Base-by-base conservation (phyloP, 805 yeast genomes). In the Candida ovalis region DNA sequence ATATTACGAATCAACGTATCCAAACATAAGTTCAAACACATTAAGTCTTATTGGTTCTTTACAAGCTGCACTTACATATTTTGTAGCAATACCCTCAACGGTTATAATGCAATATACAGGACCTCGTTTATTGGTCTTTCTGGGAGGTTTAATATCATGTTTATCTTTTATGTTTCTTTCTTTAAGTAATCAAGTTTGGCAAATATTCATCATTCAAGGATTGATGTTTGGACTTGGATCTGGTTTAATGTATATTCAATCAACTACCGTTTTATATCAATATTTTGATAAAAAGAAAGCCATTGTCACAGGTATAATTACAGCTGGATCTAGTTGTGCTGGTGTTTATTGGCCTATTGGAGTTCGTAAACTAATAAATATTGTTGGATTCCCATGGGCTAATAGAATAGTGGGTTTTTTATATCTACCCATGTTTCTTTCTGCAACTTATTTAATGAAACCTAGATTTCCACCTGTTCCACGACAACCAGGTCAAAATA, bases 141-240 rank as follows among this genome's bases (percentile, higher is more conserved):
- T 70, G 5, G 86, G 86, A 0, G 69, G 76, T 10, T 37, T 67
- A 1, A 53, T 77, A 32, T 73, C 74, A 56, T 65, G 74, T 22
- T 63, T 72, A 6, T 75, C 78, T 1, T 74, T 75, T 45, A 61
- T 86, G 57, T 60, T 84, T 56, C 84, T 89, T 3, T 75, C 84
- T 5, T 76, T 74, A 50, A 66, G 84, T 1, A 76, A 71, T 8
- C 62, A 71, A 18, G 58, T 78, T n/a, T 84, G 89, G 88, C 84
- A 86, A 57, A 56, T 85, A 2, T 84, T 78, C 57, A 61, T 83
- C 24, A 77, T 88, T 9, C 91, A 85, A 62, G 91, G 92, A 9
- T 62, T 84, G 2, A 59, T 85, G 54, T 76, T 76, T 47, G 86
- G 88, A 13, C 56, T 76, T 30, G 83, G 83, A 2, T 63, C 80